A percentile compares a stretch with the other conserved stretches of the same genome.
These are phyloP conservation scores for Lachnellula subtilissima DNA, from an alignment of 2,329 filamentous ascomycete genomes.

Conservation along the genomic window DNA sequence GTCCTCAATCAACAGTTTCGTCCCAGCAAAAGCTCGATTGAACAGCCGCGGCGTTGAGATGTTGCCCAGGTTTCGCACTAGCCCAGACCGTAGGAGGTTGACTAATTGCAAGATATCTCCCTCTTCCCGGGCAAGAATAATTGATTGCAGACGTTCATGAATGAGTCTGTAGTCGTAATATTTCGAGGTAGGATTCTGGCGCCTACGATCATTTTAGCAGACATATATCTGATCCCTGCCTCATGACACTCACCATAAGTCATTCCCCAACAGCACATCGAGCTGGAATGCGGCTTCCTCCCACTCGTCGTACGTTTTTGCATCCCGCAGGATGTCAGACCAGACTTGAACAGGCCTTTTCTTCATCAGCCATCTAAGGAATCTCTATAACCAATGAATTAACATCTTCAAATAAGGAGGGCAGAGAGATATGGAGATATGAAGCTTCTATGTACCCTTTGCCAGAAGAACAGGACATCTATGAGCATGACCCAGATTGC, in stretches of 20 bases:
- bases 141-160: constrained; percentile 65
- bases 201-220: constrained; percentile 47
- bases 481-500: constrained; percentile 54
- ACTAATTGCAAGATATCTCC: constrained; percentile 70
- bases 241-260: constrained; percentile 61
- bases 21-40: constrained; percentile 80
- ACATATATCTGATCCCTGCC: not conserved
- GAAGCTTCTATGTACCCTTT: constrained; percentile 32
- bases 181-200: constrained; percentile 72
- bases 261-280: constrained; percentile 75
- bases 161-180: constrained; percentile 87
- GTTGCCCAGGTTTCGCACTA: constrained; percentile 84
- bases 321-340: constrained; percentile 59
- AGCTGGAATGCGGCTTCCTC: constrained; percentile 76
- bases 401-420: not conserved
- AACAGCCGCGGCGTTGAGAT: constrained; percentile 79
- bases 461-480: constrained; percentile 60
- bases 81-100: constrained; percentile 72
- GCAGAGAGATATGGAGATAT: not conserved
- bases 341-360: constrained; percentile 62
- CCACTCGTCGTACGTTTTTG: constrained; percentile 78
- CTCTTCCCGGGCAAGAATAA: constrained; percentile 64
- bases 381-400: constrained; percentile 47
- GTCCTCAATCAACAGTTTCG: constrained; percentile 85
- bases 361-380: constrained; percentile 61